Conservation (phyloP, 2,329 filamentous ascomycete genomes). For the Ascosphaera apis region DNA sequence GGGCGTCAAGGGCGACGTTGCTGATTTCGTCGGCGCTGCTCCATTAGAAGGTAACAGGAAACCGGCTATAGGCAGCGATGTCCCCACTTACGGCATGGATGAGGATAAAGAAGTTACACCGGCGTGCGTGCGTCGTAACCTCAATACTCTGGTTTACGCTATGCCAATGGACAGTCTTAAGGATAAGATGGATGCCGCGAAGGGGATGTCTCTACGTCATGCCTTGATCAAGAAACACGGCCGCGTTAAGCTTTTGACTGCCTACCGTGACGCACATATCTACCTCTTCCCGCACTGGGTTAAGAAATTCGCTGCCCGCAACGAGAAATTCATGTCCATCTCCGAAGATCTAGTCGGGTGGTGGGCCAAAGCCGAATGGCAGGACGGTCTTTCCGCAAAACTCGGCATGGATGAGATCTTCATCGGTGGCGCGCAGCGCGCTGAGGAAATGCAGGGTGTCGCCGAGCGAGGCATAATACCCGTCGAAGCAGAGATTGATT, state of each 20-base stretch:
- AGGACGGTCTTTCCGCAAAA: conserved; percentile 56
- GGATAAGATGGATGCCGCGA: conserved; percentile 55
- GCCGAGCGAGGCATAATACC: conserved; percentile 1
- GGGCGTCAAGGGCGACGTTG: conserved; percentile 70
- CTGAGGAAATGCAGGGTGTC: neutral
- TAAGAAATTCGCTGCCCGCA: conserved; percentile 56
- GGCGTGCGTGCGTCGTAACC: conserved; percentile 40
- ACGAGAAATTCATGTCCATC: conserved; percentile 66
- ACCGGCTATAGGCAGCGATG: conserved; percentile 24
- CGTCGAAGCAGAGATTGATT: conserved; percentile 30
- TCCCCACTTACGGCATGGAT: neutral
- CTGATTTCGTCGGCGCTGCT: conserved; percentile 68
- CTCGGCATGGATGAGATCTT: conserved; percentile 48
- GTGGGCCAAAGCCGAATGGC: conserved; percentile 93
- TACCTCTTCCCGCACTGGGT: conserved; percentile 90
- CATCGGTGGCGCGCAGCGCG: conserved; percentile 12
- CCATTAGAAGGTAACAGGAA: conserved; percentile 32
- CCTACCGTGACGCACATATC: conserved; percentile 74
- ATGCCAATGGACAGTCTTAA: conserved; percentile 78
- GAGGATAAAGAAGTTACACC: conserved; percentile 23
- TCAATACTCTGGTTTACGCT: conserved; percentile 63
- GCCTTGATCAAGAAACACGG: conserved; percentile 53
- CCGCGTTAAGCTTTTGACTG: conserved; percentile 56
- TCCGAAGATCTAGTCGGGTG: conserved; percentile 81
- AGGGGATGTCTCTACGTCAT: conserved; percentile 44